Base-by-base conservation (phyloP, 345 rosid species). In the Anacardium occidentale region DNA sequence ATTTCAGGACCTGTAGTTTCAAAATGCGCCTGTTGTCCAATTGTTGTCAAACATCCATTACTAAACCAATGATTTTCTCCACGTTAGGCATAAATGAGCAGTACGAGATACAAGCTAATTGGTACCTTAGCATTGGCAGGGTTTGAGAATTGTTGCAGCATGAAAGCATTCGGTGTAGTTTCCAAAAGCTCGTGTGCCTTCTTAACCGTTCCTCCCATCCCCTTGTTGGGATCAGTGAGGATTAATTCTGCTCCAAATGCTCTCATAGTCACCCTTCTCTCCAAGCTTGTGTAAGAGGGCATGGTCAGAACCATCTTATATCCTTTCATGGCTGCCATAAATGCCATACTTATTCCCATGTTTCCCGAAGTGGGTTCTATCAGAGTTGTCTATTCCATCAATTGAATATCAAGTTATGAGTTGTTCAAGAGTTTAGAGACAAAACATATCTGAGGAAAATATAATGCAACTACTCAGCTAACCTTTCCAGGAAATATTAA, bases 1-100 rank as follows among this genome's bases (percentile, higher is more conserved):
- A 95, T 92, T 81, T 95, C 98, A 75, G 96, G 99, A 45, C 99
- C 98, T 0, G 99, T 95, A 0, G 99, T 95, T 53, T 95, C 98
- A 77, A 79, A 95, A 77, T 95, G 99, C 66, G 80, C 83, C 99
- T 94, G 78, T 79, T 75, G 13, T 13, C 74, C 58, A 76, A 29
- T 48, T 69, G 11, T 22, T 40, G 13, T 52, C 66, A 69, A 2
- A 47, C n/a, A 20, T 4, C 18, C 11, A 17, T 69, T 17, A 25
- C 42, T 11, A 57, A 24, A 18, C n/a, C 44, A 5, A 18, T 26
- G 59, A 14, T 15, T 2, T 14, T 21, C 26, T 26, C 11, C 17
- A 18, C 2, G 21, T 32, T 17, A 7, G 44, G 52, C 44, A 10
- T 26, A 15, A 51, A 61, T n/a, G 47, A 37, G 14, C 14, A 61